These are phyloP conservation scores for Penicillium sp. DNA, from an alignment of 2,329 filamentous ascomycete species.

Conservation along the genomic window DNA sequence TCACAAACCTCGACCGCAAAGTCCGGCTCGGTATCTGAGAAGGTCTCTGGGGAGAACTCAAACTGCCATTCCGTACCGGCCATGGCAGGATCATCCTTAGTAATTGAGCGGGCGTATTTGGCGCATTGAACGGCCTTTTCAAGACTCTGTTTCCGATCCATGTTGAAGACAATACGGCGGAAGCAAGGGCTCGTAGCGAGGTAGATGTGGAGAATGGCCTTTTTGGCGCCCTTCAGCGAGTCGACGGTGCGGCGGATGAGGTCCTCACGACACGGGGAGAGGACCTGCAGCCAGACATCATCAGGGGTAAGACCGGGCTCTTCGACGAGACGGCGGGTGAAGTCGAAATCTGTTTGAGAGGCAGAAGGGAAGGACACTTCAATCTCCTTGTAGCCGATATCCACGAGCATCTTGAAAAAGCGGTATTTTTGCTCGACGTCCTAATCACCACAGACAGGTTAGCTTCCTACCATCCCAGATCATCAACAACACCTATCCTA, in stretches of 20 bases:
- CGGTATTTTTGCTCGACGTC: constrained; percentile 91
- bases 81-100: constrained; percentile 66
- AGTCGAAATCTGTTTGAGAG: constrained; percentile 94
- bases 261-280: constrained; percentile 87
- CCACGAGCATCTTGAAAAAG: constrained; percentile 91
- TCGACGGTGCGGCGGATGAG: constrained; percentile 88
- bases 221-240: constrained; percentile 82
- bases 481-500: constrained; percentile 41
- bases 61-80: constrained; percentile 57
- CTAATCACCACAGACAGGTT: constrained; percentile 46
- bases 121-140: constrained; percentile 82
- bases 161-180: constrained; percentile 83
- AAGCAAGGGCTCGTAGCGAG: constrained; percentile 96
- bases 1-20: constrained; percentile 82
- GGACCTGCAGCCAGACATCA: constrained; percentile 87
- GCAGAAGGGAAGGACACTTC: constrained; percentile 94
- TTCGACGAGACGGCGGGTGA: constrained; percentile 80
- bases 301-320: constrained; percentile 80
- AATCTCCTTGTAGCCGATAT: constrained; percentile 95
- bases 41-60: constrained; percentile 58
- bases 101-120: constrained; percentile 81
- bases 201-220: constrained; percentile 92
- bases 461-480: constrained; percentile 25
- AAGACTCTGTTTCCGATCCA: constrained; percentile 75
- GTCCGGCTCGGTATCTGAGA: constrained; percentile 84